Base-by-base conservation (phyloP, 768 basidiomycete species). In the Boletellus emodensis region DNA sequence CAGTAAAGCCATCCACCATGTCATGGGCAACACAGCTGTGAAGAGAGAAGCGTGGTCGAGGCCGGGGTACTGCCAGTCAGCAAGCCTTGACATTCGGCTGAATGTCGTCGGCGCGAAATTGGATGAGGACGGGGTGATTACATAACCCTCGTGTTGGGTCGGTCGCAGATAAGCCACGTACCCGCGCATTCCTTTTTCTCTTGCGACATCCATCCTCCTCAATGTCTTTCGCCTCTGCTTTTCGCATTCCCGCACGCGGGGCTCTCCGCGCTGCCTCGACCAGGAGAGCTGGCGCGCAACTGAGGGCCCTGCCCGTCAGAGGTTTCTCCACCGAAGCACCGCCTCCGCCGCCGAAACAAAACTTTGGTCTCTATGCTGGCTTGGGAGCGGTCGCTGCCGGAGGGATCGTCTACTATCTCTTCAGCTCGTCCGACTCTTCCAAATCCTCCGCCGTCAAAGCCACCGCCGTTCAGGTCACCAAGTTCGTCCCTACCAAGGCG, bases 401-500 rank as follows among this genome's bases (percentile, higher is more conserved):
- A 48, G 85, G 82, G 39, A 74, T 78, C 11, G 85, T 81, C 44
- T 89, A 81, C 71, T 87, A 83, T 64, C 64, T 77, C 55, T 80
- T 75, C 68, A 70, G 72, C 51, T 75, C 74, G 30, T 59, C 71
- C 30, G 77, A 81, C 44, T 65, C 76, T 10, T 73, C 75, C 5
- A 75, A 74, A 13, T 71, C 71, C 22, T 78, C 82, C 37, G 76
- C 80, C 15, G 63, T 78, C 48, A 87, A 82, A 64, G 81, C 85
- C 7, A 81, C 77, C 13, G 61, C 73, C 20, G 77, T 76, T 13
- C 89, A 85, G 65, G 81, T 76, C 32, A 73, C 80, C 37, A 86
- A 87, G 52, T 85, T 92, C 66, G 78, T 79, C 12, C 87, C 89
- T 18, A 77, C 82, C 35, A 82, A 87, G 72, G 83, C 83, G 46